Conservation (phyloP, 2,329 filamentous ascomycete genomes). For the Penicillium sp. region DNA sequence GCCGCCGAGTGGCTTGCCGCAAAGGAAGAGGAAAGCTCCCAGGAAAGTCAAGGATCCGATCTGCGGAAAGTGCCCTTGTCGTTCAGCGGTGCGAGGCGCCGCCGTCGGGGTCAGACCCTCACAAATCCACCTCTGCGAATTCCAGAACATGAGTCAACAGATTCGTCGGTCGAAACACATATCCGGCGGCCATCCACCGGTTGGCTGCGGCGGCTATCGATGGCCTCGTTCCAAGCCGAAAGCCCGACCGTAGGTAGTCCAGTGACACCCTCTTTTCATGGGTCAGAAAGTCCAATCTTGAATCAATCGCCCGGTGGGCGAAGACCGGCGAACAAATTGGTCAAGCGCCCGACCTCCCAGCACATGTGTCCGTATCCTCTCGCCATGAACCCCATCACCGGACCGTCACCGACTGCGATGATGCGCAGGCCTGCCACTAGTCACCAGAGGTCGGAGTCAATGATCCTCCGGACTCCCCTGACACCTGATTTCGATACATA, state of each 20-base stretch:
- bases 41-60: slow-evolving; percentile 15
- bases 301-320: slow-evolving; percentile 31
- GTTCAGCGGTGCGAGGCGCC: slow-evolving; percentile 32
- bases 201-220: slow-evolving; percentile 59
- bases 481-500: slow-evolving; percentile 31
- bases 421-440: slow-evolving; percentile 63
- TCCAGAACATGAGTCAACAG: slow-evolving; percentile 27
- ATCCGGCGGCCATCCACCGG: slow-evolving; percentile 47
- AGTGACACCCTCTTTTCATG: slow-evolving; percentile 54
- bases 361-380: slow-evolving; percentile 39
- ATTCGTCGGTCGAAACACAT: slow-evolving; percentile 20
- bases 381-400: slow-evolving; percentile 26
- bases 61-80: slow-evolving; percentile 29
- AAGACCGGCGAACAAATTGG: slow-evolving; percentile 56
- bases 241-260: slow-evolving; percentile 51
- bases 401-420: slow-evolving; percentile 44
- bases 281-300: slow-evolving; percentile 54
- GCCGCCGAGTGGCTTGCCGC: slow-evolving; percentile 16
- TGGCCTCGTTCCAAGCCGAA: slow-evolving; percentile 49
- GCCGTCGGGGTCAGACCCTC: slow-evolving; percentile 41
- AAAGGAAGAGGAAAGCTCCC: slow-evolving; percentile 17
- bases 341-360: slow-evolving; percentile 61
- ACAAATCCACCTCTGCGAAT: slow-evolving; percentile 32
- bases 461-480: slow-evolving; percentile 47
- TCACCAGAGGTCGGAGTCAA: slow-evolving; percentile 59